Evolutionary conservation across 768 basidiomycete species (phyloP), one percentile per base, ranked within the genome.

Genomic region (Mycena haematopus): DNA sequence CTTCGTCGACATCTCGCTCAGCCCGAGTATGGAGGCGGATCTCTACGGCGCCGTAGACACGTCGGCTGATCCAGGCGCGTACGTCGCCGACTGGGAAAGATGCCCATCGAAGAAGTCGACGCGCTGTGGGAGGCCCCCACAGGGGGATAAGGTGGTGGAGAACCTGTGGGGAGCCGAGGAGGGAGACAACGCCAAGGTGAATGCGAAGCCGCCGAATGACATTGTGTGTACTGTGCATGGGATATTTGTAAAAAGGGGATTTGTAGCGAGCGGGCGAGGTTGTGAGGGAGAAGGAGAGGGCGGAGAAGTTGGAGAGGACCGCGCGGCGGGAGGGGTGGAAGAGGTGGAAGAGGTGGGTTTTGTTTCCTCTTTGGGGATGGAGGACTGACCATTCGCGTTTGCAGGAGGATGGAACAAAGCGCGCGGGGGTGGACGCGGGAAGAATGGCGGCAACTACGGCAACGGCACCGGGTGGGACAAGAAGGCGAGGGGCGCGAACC

Each of bases 181-280:
- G 29, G 56, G 54, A 10, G 51, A 27, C 24, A 49, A 58, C 36
- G 11, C 19, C 22, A 65, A 65, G 52, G 15, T 58, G 60, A 65
- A 65, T 35, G 64, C 60, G 50, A 56, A 57, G 52, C 5, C 31
- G 40, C 53, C 49, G 24, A 57, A 56, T 40, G 61, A 60, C 14
- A 57, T 73, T 9, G n/a, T 73, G 47, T 78, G 78, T 55, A 69
- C 69, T 0, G 70, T 69, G 36, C 77, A 77, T 64, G 63, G 67
- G 44, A 67, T 25, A 60, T 70, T 19, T 79, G 79, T 50, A 77
- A 75, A 69, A 77, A 76, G 68, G 77, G 77, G 33, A 75, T 78
- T 1, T 80, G 79, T 50, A 60, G 59, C 19, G 77, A 74, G 65
- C 70, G 74, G 68, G 68, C 46, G 70, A 69, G 58, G 52, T 71